Base-by-base conservation (phyloP, 768 basidiomycete genomes). In the Termitomyces sp. region DNA sequence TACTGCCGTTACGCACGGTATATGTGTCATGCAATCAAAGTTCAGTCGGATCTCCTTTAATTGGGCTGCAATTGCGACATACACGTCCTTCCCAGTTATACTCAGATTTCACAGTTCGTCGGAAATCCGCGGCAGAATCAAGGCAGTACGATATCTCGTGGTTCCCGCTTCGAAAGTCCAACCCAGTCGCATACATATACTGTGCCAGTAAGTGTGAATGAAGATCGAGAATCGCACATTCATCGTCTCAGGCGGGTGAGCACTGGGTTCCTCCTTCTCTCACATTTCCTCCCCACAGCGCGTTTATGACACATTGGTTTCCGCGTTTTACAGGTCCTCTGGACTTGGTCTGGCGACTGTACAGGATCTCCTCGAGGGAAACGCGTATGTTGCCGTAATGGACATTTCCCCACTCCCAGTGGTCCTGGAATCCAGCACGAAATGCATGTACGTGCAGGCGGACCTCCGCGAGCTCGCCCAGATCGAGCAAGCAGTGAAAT, bases 271-370 rank as follows among this genome's bases (percentile, higher is more conserved):
- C 28, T 12, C 16, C 26, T 9, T 28, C 24, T 26, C 15, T 15
- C 22, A 24, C 3, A 1, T 6, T 20, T 33, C 33, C 31, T 22
- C 22, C 50, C 6, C 12, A 15, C 16, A 33, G 33, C 3, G 13
- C 26, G 29, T 26, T 5, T n/a, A 10, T 41, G 51, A 52, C 12
- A 7, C 7, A 15, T 2, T 52, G 26, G 10, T 52, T 29, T 7
- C 1, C 26, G 37, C 51, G 36, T 51, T 28, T 26, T 26, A 28
- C 58, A 84, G 82, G 15, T 82, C 82, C 18, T 82, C 81, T 22
- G 84, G 84, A 24, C 73, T 85, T 12, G 84, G 84, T 18, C 74
- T 83, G 9, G 79, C 81, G 5, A 81, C 83, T 3, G 80, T 75
- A 7, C 66, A 73, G 5, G 73, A 73, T 53, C 74, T 87, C 33